Evolutionary conservation across 2,329 filamentous ascomycete genomes (phyloP).

Genomic region (Colletotrichum kahawae): DNA sequence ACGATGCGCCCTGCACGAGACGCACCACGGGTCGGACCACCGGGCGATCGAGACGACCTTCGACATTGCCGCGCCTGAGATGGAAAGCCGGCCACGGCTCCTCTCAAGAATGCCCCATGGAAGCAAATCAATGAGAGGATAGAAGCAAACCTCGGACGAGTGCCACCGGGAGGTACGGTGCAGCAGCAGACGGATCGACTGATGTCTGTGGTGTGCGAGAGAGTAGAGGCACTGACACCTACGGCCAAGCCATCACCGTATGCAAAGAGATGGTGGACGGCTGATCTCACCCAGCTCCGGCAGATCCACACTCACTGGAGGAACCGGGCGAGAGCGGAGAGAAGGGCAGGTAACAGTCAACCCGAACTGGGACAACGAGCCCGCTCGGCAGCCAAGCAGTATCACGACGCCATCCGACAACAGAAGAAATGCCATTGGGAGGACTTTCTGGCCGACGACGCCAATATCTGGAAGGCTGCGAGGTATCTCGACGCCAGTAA

Average conservation of each 20-base stretch:
- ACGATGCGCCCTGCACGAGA: constrained; percentile 20
- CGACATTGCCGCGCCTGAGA: constrained; percentile 16
- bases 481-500: constrained; percentile 29
- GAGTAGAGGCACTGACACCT: constrained; percentile 20
- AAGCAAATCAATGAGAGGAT: constrained; percentile 25
- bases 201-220: background rate
- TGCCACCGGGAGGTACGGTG: constrained; percentile 25
- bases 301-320: constrained; percentile 31
- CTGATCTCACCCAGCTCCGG: constrained; percentile 31
- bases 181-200: constrained; percentile 2
- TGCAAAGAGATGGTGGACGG: constrained; percentile 34
- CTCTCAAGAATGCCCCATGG: constrained; percentile 33
- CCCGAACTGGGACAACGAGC: constrained; percentile 22
- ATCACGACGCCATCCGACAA: constrained; percentile 28
- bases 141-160: constrained; percentile 8
- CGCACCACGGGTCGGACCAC: constrained; percentile 34
- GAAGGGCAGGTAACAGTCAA: constrained; percentile 18
- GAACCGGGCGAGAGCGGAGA: constrained; percentile 28
- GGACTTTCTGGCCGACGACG: constrained; percentile 29
- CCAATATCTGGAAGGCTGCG: constrained; percentile 33
- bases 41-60: constrained; percentile 33
- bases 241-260: constrained; percentile 30
- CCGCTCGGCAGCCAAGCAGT: constrained; percentile 26
- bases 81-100: constrained; percentile 2
- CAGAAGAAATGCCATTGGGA: constrained; percentile 31